These are phyloP conservation scores for Eremochloa ophiuroides DNA, from an alignment of 176 grass and related monocot species.

Conservation along the genomic window DNA sequence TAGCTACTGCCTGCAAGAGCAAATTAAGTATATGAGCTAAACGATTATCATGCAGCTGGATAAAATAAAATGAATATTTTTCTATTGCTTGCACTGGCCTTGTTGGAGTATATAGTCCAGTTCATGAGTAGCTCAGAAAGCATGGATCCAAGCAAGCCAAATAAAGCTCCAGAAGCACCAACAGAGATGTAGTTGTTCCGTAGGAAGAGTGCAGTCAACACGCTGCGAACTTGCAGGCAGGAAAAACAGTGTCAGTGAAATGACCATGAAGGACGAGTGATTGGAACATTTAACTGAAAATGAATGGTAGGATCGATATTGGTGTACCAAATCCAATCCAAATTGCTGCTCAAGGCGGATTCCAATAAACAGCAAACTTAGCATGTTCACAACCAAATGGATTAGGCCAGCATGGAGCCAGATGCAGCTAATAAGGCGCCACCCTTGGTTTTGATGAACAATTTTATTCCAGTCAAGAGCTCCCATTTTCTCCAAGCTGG, in stretches of 20 bases:
- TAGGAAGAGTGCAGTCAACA: conserved; percentile 77
- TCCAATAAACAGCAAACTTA: conserved; percentile 86
- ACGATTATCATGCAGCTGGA: background rate
- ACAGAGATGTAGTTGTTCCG: conserved; percentile 56
- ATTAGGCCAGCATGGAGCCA: conserved; percentile 85
- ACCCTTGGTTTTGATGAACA: conserved; percentile 73
- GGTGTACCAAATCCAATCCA: conserved; percentile 60
- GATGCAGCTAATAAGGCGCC: no score
- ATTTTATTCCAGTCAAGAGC: conserved; percentile 88
- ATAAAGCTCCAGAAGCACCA: conserved; percentile 88
- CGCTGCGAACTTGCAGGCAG: conserved; percentile 56
- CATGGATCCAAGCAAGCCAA: conserved; percentile 92
- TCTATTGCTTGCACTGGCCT: conserved; percentile 21
- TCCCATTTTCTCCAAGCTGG: conserved; percentile 76
- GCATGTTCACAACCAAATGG: conserved; percentile 91
- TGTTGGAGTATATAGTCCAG: conserved; percentile 94
- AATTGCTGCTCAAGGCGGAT: no score
- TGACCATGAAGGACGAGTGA: background rate
- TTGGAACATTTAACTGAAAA: background rate
- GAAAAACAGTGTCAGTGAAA: conserved; percentile 16
- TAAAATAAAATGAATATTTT: background rate
- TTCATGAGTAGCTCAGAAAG: conserved; percentile 97
- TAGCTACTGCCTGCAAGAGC: conserved; percentile 56
- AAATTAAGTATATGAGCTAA: conserved; percentile 19
- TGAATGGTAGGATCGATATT: background rate